Evolutionary conservation across 2,329 filamentous ascomycete genomes (phyloP), one percentile per base, ranked within the genome.

Genomic region (Cladosporium cucumerinum): DNA sequence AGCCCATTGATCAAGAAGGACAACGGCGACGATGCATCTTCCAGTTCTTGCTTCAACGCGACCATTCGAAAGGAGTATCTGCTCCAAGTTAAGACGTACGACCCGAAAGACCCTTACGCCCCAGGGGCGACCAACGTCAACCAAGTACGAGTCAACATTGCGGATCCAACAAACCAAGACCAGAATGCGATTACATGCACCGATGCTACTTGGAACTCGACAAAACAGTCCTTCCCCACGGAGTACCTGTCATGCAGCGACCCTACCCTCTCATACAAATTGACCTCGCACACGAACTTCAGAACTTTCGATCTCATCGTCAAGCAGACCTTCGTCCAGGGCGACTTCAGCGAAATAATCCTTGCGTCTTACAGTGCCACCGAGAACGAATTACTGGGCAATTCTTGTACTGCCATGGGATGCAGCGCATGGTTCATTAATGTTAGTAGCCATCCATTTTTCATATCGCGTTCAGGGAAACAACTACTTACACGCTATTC

Each of bases 311-410:
- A 32, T n/a, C 21, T 57, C 54, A 26, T 57, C n/a, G 25, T 57
- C 32, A 57, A 57, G 21, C 54, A 57, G 25, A 57, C 54, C 28
- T 57, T 57, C 30, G 21, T 36, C 25, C 54, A 57, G 32, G 54
- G 23, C 18, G 7, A 12, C 21, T 57, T 57, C 54, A 57, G 54
- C 32, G 54, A 57, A 14, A 57, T 32, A 23, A 21, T 57, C 32
- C 54, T 57, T 8, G 54, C 54, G 8, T 57, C 54, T 57, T 57
- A 57, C 21, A 36, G 39, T 39, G 54, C 30, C 54, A 57, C 54
- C 21, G 3, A 12, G 54, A 36, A 21, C 32, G 21, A 26, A 26
- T 32, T 57, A 12, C 39, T 25, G 21, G 54, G 54, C 54, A 30
- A 4, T 25, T 51, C 23, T 51, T 57, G 14, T 25, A 8, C n/a